Evolutionary conservation across 108 stramenopile species (phyloP), one percentile per base, ranked within the genome.

Genomic region (Pseudonitzschia delicatissima): DNA sequence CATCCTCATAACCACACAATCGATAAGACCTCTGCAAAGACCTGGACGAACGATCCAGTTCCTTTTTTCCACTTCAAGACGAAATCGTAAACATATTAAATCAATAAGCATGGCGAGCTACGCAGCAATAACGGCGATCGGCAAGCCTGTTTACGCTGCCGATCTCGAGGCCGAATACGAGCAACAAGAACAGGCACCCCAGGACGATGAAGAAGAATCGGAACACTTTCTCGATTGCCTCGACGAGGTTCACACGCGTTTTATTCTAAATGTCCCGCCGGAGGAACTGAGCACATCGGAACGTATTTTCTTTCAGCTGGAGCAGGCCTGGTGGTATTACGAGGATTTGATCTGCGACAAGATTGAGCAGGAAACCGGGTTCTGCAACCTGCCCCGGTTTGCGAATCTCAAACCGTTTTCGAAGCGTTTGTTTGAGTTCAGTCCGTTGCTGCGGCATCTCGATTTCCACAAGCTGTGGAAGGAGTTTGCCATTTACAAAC

Each of bases 251-350:
- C 93, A 94, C 72, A 94, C 90, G 2, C 77, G 88, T 18, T 94
- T 94, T 73, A 72, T 94, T 21, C 66, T 94, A 33, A 94, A 94
- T 71, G 72, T 94, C 26, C 93, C 93, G 18, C 42, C 70, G 13
- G 77, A 82, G 48, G 93, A 94, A 82, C 69, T 94, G 45, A 67
- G 74, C 18, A 83, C 80, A 5, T 66, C 87, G 28, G 82, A 82
- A 57, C 85, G 90, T 0, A 89, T 94, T 26, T 94, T 94, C 77
- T 94, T 94, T 77, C 93, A 94, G 71, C 69, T 94, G 32, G 93
- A 94, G 76, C 93, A 94, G 64, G 93, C 90, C 2, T 91, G 88
- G 86, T 94, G 93, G 93, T 94, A 87, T 78, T 94, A 94, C 74
- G 90, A 91, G 40, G 93, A 94, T 65, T 80, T 87, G 63, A 78